Conservation (phyloP, 176 grass and related monocot species). For the Oryza nivara region DNA sequence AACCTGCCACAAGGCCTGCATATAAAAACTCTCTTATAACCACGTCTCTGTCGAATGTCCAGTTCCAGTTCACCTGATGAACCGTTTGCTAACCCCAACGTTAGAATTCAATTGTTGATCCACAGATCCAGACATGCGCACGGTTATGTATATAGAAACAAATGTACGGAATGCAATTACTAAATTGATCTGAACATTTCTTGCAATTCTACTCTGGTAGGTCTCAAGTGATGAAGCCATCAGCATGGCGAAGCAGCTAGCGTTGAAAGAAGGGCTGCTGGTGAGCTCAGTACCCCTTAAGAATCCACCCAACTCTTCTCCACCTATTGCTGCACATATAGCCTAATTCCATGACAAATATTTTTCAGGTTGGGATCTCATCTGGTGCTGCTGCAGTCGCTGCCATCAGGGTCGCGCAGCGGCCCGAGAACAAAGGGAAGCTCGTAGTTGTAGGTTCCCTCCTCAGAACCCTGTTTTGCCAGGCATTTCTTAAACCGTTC, state of each 20-base stretch:
- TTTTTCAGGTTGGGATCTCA: conserved; percentile 57
- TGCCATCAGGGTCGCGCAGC: conserved; percentile 49
- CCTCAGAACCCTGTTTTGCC: background rate
- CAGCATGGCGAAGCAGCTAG: conserved; percentile 44
- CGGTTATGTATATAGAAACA: background rate
- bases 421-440: conserved; percentile 56
- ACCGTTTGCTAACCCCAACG: background rate
- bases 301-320: background rate
- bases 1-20: background rate
- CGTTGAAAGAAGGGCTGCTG: conserved; percentile 58
- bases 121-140: background rate
- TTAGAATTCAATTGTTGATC: background rate
- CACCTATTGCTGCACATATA: too few species aligned
- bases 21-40: background rate
- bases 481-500: background rate
- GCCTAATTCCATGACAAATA: background rate
- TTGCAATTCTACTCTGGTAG: conserved; percentile 9
- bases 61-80: background rate
- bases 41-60: too few species aligned
- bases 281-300: conserved; percentile 13
- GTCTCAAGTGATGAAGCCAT: conserved; percentile 62
- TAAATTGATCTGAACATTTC: background rate
- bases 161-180: background rate
- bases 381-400: conserved; percentile 60
- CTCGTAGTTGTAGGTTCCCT: conserved; percentile 52